Conservation (phyloP, 805 yeast genomes). For the Candida khao-thaluensis region DNA sequence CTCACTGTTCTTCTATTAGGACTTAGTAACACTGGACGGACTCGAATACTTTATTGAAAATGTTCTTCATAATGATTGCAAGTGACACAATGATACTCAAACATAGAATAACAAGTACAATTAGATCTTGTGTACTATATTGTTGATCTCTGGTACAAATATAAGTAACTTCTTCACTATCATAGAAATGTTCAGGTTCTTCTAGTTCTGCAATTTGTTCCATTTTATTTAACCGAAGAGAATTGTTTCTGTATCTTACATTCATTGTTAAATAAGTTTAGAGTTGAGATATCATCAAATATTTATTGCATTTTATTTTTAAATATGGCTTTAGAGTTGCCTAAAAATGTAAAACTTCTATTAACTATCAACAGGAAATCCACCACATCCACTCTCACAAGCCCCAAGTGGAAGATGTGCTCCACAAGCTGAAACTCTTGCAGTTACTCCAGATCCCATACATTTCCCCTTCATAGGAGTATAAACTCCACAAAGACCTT, state of each 20-base stretch:
- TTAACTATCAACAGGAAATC: neutral
- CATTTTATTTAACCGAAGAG: too few relatives aligned
- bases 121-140: neutral
- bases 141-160: neutral
- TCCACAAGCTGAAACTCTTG: neutral
- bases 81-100: neutral
- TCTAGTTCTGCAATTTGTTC: too few relatives aligned
- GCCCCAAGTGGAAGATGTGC: neutral
- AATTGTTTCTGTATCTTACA: too few relatives aligned
- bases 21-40: too few relatives aligned
- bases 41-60: too few relatives aligned
- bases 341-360: too few relatives aligned
- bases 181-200: neutral
- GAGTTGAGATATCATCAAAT: too few relatives aligned
- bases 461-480: neutral
- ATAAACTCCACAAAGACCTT: neutral
- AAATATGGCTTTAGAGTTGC: too few relatives aligned
- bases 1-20: neutral
- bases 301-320: too few relatives aligned
- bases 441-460: neutral
- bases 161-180: neutral
- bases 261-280: too few relatives aligned
- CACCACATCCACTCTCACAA: neutral
- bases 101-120: neutral
- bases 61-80: too few relatives aligned